phyloP scores from a whole-genome alignment of 805 yeast species.

The Sugiyamaella floridensis region DNA sequence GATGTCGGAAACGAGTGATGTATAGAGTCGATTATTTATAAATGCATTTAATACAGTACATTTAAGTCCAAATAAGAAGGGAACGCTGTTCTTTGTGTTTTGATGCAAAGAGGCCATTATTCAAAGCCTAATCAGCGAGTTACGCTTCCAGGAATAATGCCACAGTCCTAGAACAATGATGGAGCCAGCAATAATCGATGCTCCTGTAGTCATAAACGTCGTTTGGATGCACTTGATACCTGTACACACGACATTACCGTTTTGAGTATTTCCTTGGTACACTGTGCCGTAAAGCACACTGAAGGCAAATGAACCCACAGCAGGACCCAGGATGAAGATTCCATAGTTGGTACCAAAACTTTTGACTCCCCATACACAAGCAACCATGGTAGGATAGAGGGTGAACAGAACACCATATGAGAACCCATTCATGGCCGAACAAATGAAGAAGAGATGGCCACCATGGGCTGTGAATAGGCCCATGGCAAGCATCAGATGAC shows the following conservation, averaged over 20 bases:
- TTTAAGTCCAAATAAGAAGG: too few relatives aligned
- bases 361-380: conserved; percentile 81
- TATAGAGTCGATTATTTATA: background rate
- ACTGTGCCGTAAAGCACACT: conserved; percentile 64
- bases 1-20: conserved; percentile 37
- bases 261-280: conserved; percentile 38
- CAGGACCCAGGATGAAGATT: conserved; percentile 80
- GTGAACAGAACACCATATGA: conserved; percentile 83
- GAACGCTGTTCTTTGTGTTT: too few relatives aligned
- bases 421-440: conserved; percentile 54
- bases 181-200: conserved; percentile 21
- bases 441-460: conserved; percentile 21
- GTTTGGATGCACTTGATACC: conserved; percentile 22
- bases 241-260: conserved; percentile 8
- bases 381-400: conserved; percentile 74
- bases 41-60: background rate
- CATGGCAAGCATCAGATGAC: conserved; percentile 31
- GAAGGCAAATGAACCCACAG: conserved; percentile 63
- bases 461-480: conserved; percentile 21
- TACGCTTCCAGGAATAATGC: conserved; percentile 18
- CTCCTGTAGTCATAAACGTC: conserved; percentile 26
- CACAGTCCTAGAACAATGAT: conserved; percentile 13
- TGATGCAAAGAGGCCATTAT: too few relatives aligned
- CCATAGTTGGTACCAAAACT: conserved; percentile 93
- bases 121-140: conserved; percentile 2